Percentiles rank a stretch among this genome's conserved stretches.
Evolutionary conservation across 805 yeast species (phyloP).

Genomic region (Spathaspora passalidarum): DNA sequence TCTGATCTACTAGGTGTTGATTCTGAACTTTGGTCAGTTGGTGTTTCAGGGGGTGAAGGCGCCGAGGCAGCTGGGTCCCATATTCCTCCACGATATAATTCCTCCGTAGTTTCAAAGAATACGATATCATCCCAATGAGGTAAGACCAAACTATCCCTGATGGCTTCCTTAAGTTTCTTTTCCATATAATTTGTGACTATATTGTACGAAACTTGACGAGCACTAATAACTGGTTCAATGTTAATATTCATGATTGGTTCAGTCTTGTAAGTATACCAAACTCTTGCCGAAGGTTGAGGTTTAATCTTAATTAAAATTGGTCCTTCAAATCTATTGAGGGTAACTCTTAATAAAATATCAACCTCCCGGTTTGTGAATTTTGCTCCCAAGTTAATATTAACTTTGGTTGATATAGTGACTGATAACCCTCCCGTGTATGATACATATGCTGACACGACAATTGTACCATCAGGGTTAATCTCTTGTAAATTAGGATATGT

Average conservation of each 20-base stretch:
- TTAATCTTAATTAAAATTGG: conserved; percentile 67
- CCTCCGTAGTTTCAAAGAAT: conserved; percentile 62
- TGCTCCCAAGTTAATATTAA: conserved; percentile 70
- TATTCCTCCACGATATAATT: conserved; percentile 86
- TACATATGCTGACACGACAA: conserved; percentile 59
- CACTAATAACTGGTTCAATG: conserved; percentile 89
- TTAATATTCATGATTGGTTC: conserved; percentile 75
- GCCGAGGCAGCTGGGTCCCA: conserved; percentile 58
- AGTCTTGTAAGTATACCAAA: conserved; percentile 85
- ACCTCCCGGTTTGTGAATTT: conserved; percentile 70
- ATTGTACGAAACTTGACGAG: conserved; percentile 73
- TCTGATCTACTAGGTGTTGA: not conserved
- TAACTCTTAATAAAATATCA: conserved; percentile 66
- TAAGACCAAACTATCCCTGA: conserved; percentile 73
- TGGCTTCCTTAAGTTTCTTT: conserved; percentile 72
- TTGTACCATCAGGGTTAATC: conserved; percentile 76
- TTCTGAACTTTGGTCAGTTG: not conserved
- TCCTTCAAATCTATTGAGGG: conserved; percentile 69
- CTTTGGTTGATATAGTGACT: conserved; percentile 76
- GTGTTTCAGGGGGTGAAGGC: conserved; percentile 7
- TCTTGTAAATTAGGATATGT: conserved; percentile 68
- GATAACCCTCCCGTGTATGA: conserved; percentile 75
- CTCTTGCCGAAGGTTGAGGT: conserved; percentile 85
- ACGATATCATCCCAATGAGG: conserved; percentile 90
- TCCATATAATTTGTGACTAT: conserved; percentile 79